These are phyloP conservation scores for Pueraria montana DNA, from an alignment of 306 rosid genomes.

Conservation along the genomic window DNA sequence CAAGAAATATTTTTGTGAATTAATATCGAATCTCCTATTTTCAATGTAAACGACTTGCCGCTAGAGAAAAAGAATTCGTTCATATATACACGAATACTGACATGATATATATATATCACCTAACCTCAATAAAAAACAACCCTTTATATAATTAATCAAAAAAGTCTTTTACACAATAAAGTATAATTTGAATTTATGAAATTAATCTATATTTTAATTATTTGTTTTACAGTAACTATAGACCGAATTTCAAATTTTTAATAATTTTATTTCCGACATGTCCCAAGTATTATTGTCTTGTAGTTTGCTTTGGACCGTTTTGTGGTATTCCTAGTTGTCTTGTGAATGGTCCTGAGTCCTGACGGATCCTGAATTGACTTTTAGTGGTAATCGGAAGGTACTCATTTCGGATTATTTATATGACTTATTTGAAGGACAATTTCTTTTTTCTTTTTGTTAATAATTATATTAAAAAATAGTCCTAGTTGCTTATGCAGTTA, in stretches of 20 bases:
- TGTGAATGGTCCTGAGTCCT: constrained; percentile 7
- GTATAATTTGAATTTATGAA: background rate
- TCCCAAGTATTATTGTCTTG: background rate
- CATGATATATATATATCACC: too few relatives aligned
- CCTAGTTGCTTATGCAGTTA: background rate
- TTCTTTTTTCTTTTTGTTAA: background rate
- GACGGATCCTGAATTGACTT: background rate
- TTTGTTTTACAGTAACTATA: background rate
- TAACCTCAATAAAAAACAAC: too few relatives aligned
- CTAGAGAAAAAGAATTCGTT: too few relatives aligned
- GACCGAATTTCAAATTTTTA: background rate
- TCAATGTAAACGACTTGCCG: background rate
- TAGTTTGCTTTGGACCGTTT: background rate
- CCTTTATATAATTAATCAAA: too few relatives aligned
- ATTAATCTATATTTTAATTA: background rate
- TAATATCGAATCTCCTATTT: too few relatives aligned
- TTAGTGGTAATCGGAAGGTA: background rate
- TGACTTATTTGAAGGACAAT: background rate
- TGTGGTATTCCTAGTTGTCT: background rate
- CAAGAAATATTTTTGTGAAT: background rate
- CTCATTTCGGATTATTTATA: background rate
- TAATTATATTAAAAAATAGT: background rate
- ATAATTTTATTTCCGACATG: background rate
- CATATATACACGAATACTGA: too few relatives aligned
- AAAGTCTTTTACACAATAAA: too few relatives aligned